Base-by-base conservation (phyloP, 108 stramenopile species). In the Skeletonema tropicum region DNA sequence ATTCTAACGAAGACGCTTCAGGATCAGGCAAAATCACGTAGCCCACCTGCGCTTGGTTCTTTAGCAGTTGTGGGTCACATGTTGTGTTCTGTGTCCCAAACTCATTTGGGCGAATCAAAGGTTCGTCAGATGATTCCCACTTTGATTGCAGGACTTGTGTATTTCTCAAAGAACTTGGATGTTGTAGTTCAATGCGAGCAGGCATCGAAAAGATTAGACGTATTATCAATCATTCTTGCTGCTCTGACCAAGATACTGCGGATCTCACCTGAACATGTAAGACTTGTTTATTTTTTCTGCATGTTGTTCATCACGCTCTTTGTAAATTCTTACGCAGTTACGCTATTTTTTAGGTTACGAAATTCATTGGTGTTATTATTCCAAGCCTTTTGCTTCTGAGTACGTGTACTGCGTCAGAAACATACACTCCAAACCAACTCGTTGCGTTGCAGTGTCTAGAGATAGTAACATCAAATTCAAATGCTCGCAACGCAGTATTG, bases 361-460 rank as follows among this genome's bases (percentile, higher is more conserved):
- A 75, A 52, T 82, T 82, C 31, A 64, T 66, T 55, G 66, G 66
- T 11, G 63, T 82, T 42, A 72, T 76, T 21, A 72, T 76, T 29
- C 74, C 81, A 15, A 82, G 81, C 55, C 75, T 82, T 49, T 49
- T 70, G 46, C 46, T 71, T 35, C 66, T 82, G 33, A 67, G 65
- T 35, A 25, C 75, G 10, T 41, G 35, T 17, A 46, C 17, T 15
- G 57, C 39, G 32, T 63, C 46, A 35, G 45, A 71, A 49, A 15
- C 49, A n/a, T 76, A 57, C 67, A 62, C 71, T 42, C 81, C 81
- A 39, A 82, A 32, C 6, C 75, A 71, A 32, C 48, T 82, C 7
- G 13, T 82, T 30, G 71, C 70, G 14, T 45, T 82, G 9, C 81
- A 82, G 41, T 82, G 81, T 45, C 81, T 82, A 52, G 75, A 75